phyloP scores from a whole-genome alignment of 2,329 filamentous ascomycete species.

The Aureobasidium sp. region DNA sequence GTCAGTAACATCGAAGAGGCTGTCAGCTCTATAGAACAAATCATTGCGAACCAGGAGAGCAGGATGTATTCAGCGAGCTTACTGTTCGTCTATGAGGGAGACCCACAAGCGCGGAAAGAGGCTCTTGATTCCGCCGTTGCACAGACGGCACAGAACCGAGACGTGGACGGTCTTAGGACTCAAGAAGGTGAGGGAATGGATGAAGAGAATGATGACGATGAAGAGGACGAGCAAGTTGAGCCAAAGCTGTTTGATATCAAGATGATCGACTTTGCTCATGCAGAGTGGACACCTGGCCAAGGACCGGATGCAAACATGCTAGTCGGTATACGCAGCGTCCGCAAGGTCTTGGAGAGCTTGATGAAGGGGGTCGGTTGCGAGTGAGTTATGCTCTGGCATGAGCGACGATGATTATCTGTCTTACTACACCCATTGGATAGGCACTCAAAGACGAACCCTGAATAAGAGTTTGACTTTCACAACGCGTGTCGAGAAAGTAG shows the following conservation, averaged over 20 bases:
- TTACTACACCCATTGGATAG: too few relatives aligned
- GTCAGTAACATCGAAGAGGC: constrained; percentile 32
- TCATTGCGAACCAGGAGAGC: constrained; percentile 54
- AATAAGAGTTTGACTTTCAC: background rate
- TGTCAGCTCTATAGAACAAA: constrained; percentile 45
- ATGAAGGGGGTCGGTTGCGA: constrained; percentile 17
- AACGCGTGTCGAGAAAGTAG: background rate
- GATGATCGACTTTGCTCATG: constrained; percentile 96
- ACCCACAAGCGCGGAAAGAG: constrained; percentile 43
- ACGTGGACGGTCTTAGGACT: background rate
- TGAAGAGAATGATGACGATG: constrained; percentile 47
- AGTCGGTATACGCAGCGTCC: constrained; percentile 62
- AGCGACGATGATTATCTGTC: background rate
- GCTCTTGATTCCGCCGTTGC: constrained; percentile 7
- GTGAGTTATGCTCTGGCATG: constrained; percentile 18
- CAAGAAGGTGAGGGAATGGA: constrained; percentile 27
- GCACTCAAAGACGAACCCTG: background rate
- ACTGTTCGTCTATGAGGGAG: constrained; percentile 59
- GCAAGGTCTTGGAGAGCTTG: constrained; percentile 62
- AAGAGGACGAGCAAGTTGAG: constrained; percentile 40
- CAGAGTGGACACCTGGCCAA: constrained; percentile 68
- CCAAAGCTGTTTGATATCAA: constrained; percentile 72
- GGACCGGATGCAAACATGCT: constrained; percentile 82
- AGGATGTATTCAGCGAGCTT: constrained; percentile 61
- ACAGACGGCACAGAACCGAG: background rate